These are phyloP conservation scores for Epithemia pelagica DNA, from an alignment of 108 stramenopile genomes.

Conservation along the genomic window DNA sequence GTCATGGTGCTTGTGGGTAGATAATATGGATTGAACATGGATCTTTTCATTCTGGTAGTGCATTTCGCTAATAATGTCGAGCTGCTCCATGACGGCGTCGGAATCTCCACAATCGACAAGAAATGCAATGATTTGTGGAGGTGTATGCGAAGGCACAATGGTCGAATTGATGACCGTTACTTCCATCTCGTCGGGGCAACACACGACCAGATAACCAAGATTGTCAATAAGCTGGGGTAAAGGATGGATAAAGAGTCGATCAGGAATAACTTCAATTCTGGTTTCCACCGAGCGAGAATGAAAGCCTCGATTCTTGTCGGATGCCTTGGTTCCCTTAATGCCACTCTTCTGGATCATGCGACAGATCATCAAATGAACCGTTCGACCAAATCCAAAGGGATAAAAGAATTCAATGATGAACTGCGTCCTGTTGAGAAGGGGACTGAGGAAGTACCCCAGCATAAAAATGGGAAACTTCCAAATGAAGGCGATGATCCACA, in stretches of 20 bases:
- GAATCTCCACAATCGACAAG: conserved; percentile 74
- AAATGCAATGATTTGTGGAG: conserved; percentile 39
- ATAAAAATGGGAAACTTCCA: conserved; percentile 51
- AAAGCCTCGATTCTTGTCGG: conserved; percentile 36
- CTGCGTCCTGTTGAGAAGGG: conserved; percentile 31
- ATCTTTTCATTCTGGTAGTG: conserved; percentile 43
- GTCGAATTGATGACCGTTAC: not conserved
- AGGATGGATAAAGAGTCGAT: conserved; percentile 71
- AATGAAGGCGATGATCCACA: conserved; percentile 34
- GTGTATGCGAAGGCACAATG: conserved; percentile 11
- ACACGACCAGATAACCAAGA: conserved; percentile 68
- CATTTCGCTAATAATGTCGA: conserved; percentile 45
- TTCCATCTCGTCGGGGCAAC: conserved; percentile 26
- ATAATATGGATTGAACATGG: conserved; percentile 52
- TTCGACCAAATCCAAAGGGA: conserved; percentile 45
- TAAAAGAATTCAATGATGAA: conserved; percentile 80
- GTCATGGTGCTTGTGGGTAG: conserved; percentile 83
- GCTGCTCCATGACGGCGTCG: conserved; percentile 22
- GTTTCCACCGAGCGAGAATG: conserved; percentile 75
- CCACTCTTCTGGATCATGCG: conserved; percentile 12
- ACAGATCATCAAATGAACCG: conserved; percentile 62
- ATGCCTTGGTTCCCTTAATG: not conserved
- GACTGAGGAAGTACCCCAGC: conserved; percentile 54
- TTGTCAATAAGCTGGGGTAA: conserved; percentile 55
- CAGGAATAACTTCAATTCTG: conserved; percentile 50